These are phyloP conservation scores for Leishmania braziliensis DNA, from an alignment of 208 protist species.

Conservation along the genomic window DNA sequence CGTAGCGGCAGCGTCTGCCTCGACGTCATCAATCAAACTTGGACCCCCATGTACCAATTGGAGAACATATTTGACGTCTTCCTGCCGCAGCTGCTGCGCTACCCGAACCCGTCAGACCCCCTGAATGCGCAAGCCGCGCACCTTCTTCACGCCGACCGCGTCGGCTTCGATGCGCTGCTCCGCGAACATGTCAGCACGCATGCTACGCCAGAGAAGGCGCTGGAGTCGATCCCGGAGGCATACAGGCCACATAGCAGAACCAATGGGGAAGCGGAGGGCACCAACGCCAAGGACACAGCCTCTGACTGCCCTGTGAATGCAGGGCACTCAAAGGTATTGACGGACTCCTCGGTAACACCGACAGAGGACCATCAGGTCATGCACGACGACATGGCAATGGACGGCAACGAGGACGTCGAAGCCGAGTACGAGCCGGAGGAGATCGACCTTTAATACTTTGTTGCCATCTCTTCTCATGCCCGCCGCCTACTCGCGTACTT, in stretches of 20 bases:
- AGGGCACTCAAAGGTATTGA: constrained; percentile 15
- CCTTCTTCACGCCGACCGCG: constrained; percentile 90
- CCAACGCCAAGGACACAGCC: constrained; percentile 8
- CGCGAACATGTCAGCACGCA: constrained; percentile 70
- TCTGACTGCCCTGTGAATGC: constrained; percentile 17
- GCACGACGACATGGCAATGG: constrained; percentile 15
- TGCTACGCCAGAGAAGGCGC: constrained; percentile 63
- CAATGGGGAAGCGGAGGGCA: constrained; percentile 15
- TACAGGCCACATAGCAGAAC: constrained; percentile 30
- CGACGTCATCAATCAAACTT: constrained; percentile 99
- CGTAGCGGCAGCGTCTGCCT: constrained; percentile 98
- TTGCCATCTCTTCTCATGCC: background rate
- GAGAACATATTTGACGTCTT: constrained; percentile 96
- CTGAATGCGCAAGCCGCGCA: constrained; percentile 96
- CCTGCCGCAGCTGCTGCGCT: constrained; percentile 97
- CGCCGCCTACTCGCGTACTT: background rate
- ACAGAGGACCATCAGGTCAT: constrained; percentile 23
- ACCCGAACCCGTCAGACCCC: constrained; percentile 98
- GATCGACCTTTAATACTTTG: constrained; percentile 64
- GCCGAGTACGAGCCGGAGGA: constrained; percentile 81
- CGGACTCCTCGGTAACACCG: constrained; percentile 29
- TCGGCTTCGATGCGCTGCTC: constrained; percentile 68
- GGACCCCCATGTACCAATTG: constrained; percentile 98
- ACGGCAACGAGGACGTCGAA: constrained; percentile 26
- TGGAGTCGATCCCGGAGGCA: constrained; percentile 38